A percentile compares a stretch with the other conserved stretches of the same genome.
Conservation (phyloP, 768 basidiomycete genomes). For the Guyanaporus albipodus region DNA sequence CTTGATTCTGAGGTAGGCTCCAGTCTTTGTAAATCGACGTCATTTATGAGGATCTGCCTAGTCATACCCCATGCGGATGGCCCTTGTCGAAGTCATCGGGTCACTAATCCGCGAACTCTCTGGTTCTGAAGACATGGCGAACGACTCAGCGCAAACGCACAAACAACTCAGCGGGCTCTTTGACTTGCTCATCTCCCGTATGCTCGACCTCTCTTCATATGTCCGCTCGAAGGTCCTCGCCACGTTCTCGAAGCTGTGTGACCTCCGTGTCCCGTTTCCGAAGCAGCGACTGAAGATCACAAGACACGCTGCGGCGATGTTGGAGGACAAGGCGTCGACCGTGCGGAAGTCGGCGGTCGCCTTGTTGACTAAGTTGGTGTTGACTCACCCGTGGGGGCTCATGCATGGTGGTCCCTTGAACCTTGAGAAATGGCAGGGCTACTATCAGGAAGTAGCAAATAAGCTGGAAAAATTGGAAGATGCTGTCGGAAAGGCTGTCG, state of each 20-base stretch:
- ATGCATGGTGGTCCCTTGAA: slow-evolving; percentile 82
- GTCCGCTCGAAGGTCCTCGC: slow-evolving; percentile 86
- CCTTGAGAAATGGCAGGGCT: slow-evolving; percentile 64
- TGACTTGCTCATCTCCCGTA: slow-evolving; percentile 81
- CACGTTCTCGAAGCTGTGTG: slow-evolving; percentile 72
- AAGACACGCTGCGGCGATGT: slow-evolving; percentile 66
- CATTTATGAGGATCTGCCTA: slow-evolving; percentile 27
- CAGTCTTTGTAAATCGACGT: neutral
- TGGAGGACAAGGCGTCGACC: slow-evolving; percentile 86
- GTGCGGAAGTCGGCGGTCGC: slow-evolving; percentile 85
- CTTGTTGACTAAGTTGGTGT: slow-evolving; percentile 67
- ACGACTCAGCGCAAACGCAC: slow-evolving; percentile 43
- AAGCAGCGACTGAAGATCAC: slow-evolving; percentile 79
- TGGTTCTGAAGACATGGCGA: slow-evolving; percentile 43
- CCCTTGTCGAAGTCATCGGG: slow-evolving; percentile 87
- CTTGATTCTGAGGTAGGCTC: slow-evolving; percentile 84
- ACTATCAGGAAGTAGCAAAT: slow-evolving; percentile 57
- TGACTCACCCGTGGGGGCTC: slow-evolving; percentile 85
- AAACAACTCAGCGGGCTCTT: slow-evolving; percentile 81
- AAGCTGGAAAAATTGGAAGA: slow-evolving; percentile 72
- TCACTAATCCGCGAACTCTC: slow-evolving; percentile 80
- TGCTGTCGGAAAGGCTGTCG: slow-evolving; percentile 58
- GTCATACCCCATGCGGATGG: slow-evolving; percentile 97
- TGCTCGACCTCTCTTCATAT: slow-evolving; percentile 83
- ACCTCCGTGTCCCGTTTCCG: slow-evolving; percentile 77